phyloP scores from a whole-genome alignment of 164 flowering plant species.

The Cinnamomum chago region DNA sequence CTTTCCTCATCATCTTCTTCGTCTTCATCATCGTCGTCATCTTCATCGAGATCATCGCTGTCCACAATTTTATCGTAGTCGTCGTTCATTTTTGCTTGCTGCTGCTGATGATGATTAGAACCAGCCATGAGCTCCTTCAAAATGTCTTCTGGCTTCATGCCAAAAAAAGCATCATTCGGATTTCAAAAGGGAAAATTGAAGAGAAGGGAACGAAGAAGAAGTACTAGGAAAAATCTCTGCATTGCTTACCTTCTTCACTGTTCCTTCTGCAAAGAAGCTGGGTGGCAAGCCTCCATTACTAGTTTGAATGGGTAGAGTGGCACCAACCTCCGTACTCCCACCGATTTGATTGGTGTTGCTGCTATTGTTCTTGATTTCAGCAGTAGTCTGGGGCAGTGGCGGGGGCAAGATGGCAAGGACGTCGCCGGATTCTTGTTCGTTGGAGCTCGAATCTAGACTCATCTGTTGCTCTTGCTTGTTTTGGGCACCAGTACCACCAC shows the following conservation, averaged over 20 bases:
- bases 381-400: constrained; percentile 10
- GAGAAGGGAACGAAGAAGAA: neutral
- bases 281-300: constrained; percentile 18
- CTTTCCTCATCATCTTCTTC: constrained; percentile 37
- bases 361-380: constrained; percentile 21
- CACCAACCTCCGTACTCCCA: constrained; percentile 7
- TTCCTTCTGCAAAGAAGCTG: constrained; percentile 29
- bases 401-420: constrained; percentile 16
- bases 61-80: constrained; percentile 12
- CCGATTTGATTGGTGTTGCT: neutral
- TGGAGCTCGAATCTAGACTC: neutral
- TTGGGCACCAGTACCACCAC: constrained; percentile 5
- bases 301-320: constrained; percentile 13
- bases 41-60: constrained; percentile 6
- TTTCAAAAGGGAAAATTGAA: neutral
- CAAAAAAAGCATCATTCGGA: constrained; percentile 37
- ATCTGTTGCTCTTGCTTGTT: constrained; percentile 2
- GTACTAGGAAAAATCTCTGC: neutral
- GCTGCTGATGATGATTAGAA: constrained; percentile 9
- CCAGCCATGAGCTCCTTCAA: constrained; percentile 49
- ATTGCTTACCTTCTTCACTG: constrained; percentile 34
- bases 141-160: constrained; percentile 78
- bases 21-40: constrained; percentile 27
- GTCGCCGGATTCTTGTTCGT: neutral
- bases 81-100: constrained; percentile 8